phyloP scores from a whole-genome alignment of 345 rosid genomes.

The Gossypium anomalum region DNA sequence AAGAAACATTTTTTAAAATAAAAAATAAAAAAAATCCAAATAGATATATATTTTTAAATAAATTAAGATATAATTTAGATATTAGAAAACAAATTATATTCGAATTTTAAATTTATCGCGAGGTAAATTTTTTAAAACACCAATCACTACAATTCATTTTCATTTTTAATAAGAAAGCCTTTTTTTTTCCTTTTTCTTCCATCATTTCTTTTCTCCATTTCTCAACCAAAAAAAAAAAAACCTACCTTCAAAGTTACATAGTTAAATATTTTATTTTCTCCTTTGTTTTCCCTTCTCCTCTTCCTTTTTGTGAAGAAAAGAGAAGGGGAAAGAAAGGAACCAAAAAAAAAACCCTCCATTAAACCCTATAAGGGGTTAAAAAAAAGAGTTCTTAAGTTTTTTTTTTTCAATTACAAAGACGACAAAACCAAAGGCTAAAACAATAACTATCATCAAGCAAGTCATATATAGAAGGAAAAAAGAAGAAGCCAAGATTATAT shows the following conservation, averaged over 20 bases:
- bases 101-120: background rate
- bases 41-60: too few relatives aligned
- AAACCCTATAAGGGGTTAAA: background rate
- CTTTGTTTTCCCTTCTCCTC: conserved; percentile 1
- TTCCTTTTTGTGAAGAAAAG: background rate
- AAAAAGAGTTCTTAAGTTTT: too few relatives aligned
- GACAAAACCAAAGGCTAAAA: background rate
- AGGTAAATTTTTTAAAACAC: background rate
- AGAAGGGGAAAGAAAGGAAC: background rate
- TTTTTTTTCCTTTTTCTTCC: background rate
- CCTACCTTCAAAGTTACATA: background rate
- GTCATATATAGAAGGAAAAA: background rate
- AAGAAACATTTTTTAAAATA: too few relatives aligned
- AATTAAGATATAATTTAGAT: background rate
- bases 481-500: too few relatives aligned
- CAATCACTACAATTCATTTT: too few relatives aligned
- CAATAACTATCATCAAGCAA: background rate
- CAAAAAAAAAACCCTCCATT: background rate
- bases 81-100: background rate
- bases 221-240: background rate
- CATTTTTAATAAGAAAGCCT: background rate
- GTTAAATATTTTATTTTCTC: background rate
- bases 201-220: background rate
- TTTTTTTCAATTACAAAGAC: background rate
- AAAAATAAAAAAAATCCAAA: background rate